Conservation (phyloP, 1,284 basidiomycete genomes). For the Cutaneotrichosporon sp. region DNA sequence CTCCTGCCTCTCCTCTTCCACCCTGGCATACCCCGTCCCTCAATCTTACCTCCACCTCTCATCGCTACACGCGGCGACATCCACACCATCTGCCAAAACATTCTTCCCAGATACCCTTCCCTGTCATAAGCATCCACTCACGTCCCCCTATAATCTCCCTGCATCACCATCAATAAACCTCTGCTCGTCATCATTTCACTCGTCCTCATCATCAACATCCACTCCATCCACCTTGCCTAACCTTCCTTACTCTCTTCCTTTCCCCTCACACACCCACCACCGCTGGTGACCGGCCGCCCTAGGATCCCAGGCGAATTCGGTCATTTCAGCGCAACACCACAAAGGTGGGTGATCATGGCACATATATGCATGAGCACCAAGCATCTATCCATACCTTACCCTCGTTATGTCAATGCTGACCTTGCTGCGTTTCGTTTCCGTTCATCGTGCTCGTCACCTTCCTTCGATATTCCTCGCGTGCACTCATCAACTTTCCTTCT, state of each 20-base stretch:
- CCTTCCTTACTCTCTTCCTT: not conserved
- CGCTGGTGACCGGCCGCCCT: conserved; percentile 16
- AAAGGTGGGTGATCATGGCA: conserved; percentile 25
- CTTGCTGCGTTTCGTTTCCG: conserved; percentile 7
- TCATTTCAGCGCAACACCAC: conserved; percentile 17
- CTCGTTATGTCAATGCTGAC: conserved; percentile 17
- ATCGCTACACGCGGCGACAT: not conserved
- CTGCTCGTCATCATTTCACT: not conserved
- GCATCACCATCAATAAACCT: conserved; percentile 12
- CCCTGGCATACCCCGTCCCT: not conserved
- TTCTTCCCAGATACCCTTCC: not conserved
- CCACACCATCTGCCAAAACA: not conserved
- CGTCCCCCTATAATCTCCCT: not conserved
- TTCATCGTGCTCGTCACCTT: conserved; percentile 10
- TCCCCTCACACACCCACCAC: conserved; percentile 5
- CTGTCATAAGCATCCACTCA: not conserved
- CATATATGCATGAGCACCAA: conserved; percentile 18
- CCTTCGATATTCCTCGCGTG: not conserved
- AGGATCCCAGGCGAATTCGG: conserved; percentile 13
- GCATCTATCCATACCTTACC: not conserved
- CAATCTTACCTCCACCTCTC: conserved; percentile 2
- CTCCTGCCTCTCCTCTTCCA: not conserved
- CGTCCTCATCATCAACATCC: conserved; percentile 2
- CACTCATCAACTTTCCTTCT: conserved; percentile 7
- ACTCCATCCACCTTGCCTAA: not conserved